Evolutionary conservation across 148 eudicot species (phyloP), one percentile per base, ranked within the genome.

Genomic region (Diospyros lotus): DNA sequence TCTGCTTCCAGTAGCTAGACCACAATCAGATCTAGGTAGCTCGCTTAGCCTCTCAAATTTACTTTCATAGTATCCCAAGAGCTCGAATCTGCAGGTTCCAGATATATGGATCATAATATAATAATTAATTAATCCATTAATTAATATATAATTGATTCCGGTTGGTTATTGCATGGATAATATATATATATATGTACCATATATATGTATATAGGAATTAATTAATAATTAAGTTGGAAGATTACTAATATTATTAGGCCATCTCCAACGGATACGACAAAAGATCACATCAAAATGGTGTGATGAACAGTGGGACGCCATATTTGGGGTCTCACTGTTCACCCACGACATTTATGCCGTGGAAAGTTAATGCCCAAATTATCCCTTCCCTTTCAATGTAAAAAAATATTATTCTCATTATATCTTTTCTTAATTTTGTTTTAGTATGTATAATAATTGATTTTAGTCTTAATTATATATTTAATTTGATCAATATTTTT

Each of bases 41-140:
- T 78, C 54, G 42, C 82, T 78, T 51, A 82, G 66, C 67, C 17
- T 72, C 3, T 82, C 85, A 42, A 72, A 8, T 40, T 56, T 56
- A 0, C 11, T 75, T 66, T 82, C 82, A 50, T 82, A 82, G 54
- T 68, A 72, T 4, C 60, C 75, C 44, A 72, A 18, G 6, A 54
- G 82, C 69, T 82, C 85, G 40, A 76, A 70, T 81, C 84, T 82
- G 58, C 17, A 58, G n/a, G 17, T 42, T 5, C 53, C 46, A 9
- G 48, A 46, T 6, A 15, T 4, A 48, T 60, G 17, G 8, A 58
- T 11, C n/a, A 14, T 2, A 15, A 58, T 14, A 14, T 38, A 72
- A 8, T 9, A 12, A 45, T 8, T 5, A 55, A 39, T 38, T 51
- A 3, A 41, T 11, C 9, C 5, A 13, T 54, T 1, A 54, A 54